These are phyloP conservation scores for Colletotrichum tabaci DNA, from an alignment of 2,329 filamentous ascomycete species.

Conservation along the genomic window DNA sequence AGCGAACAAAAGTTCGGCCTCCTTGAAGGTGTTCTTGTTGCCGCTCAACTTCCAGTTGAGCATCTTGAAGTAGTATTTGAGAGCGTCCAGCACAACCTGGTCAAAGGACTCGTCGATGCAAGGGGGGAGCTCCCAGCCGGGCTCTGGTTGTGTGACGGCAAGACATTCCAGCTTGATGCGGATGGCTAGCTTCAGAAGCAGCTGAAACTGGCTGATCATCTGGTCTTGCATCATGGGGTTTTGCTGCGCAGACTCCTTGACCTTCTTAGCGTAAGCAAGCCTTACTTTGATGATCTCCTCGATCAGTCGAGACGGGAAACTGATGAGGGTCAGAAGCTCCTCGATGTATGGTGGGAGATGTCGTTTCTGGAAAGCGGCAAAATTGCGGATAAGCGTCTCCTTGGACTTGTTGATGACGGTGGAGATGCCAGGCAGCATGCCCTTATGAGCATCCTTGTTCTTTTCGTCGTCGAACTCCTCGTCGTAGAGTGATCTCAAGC, in stretches of 20 bases:
- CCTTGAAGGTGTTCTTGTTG: conserved; percentile 99
- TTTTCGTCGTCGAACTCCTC: conserved; percentile 61
- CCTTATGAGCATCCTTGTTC: conserved; percentile 65
- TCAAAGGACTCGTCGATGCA: conserved; percentile 99
- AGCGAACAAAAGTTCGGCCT: conserved; percentile 95
- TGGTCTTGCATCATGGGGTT: conserved; percentile 96
- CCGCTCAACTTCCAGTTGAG: conserved; percentile 97
- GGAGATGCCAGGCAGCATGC: conserved; percentile 88
- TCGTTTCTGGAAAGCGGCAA: conserved; percentile 85
- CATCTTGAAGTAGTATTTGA: conserved; percentile 99
- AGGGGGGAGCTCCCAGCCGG: conserved; percentile 94
- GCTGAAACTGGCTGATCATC: conserved; percentile 97
- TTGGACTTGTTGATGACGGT: conserved; percentile 95
- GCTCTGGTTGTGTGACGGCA: conserved; percentile 85
- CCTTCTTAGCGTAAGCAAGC: conserved; percentile 91
- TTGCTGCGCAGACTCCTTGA: conserved; percentile 94
- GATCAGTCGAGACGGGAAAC: conserved; percentile 94
- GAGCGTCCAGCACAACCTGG: conserved; percentile 87
- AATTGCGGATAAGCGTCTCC: conserved; percentile 88
- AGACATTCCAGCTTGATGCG: conserved; percentile 93
- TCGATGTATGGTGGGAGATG: conserved; percentile 97
- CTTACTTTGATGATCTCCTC: conserved; percentile 97
- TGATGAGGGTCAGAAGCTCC: conserved; percentile 94
- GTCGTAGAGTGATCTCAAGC: conserved; percentile 90
- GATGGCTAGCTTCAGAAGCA: conserved; percentile 91